These are phyloP conservation scores for Hygrocybe punicea DNA, from an alignment of 768 basidiomycete genomes.

Conservation along the genomic window DNA sequence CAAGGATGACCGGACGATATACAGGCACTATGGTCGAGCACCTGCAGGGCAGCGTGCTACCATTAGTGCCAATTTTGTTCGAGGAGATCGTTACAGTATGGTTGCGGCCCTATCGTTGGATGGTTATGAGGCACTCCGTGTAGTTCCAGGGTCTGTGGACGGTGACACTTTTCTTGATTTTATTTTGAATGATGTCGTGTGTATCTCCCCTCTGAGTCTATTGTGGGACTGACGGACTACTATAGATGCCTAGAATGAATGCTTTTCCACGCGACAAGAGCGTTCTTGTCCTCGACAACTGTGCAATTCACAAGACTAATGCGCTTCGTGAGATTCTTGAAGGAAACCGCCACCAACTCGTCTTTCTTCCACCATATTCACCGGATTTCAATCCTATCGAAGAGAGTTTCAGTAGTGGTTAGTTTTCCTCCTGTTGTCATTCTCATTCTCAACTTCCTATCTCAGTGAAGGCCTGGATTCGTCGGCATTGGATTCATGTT, in stretches of 20 bases:
- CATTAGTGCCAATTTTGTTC: conserved; percentile 17
- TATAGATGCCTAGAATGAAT: conserved; percentile 24
- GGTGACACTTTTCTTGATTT: conserved; percentile 29
- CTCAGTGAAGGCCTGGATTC: too few relatives aligned
- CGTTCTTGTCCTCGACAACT: conserved; percentile 32
- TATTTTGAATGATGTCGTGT: conserved; percentile 25
- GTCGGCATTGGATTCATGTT: too few relatives aligned
- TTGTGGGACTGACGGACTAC: neutral
- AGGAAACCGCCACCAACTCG: conserved; percentile 10
- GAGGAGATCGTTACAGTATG: conserved; percentile 23
- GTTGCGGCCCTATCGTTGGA: conserved; percentile 25
- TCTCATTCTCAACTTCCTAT: too few relatives aligned
- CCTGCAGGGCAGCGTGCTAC: conserved; percentile 14
- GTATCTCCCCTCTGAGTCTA: neutral
- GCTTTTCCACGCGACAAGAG: conserved; percentile 22
- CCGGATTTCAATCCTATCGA: conserved; percentile 39
- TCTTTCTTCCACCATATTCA: conserved; percentile 27
- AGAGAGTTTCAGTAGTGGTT: conserved; percentile 13
- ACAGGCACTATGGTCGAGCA: conserved; percentile 25
- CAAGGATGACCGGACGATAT: too few relatives aligned
- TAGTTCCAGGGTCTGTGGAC: conserved; percentile 29
- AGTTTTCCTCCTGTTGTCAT: too few relatives aligned
- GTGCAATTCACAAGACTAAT: conserved; percentile 26
- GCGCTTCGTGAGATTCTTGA: conserved; percentile 23
- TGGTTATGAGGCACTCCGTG: conserved; percentile 23